A percentile compares a stretch with the other conserved stretches of the same genome.
phyloP scores from a whole-genome alignment of 306 rosid species.

The Pyrus betulifolia region DNA sequence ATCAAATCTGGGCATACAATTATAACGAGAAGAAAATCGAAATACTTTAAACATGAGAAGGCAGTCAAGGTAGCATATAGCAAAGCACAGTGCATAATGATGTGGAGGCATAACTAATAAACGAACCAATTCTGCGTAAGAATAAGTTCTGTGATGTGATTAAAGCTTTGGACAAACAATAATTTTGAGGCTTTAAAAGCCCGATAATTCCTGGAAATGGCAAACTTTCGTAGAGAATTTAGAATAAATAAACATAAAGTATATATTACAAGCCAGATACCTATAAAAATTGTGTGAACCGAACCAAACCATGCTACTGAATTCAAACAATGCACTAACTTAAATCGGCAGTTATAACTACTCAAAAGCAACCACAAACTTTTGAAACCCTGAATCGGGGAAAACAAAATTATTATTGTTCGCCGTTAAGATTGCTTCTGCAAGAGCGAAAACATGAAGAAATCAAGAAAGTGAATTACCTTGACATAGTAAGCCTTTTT shows the following conservation, averaged over 20 bases:
- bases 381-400: neutral
- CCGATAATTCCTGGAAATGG: neutral
- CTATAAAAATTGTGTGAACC: neutral
- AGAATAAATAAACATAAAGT: neutral
- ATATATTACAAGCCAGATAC: neutral
- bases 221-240: neutral
- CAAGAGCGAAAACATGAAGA: neutral
- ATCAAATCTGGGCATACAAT: neutral
- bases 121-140: neutral
- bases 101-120: neutral
- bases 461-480: conserved; percentile 26
- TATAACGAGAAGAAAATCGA: neutral
- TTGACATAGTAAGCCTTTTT: conserved; percentile 87
- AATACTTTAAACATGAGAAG: neutral
- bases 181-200: neutral
- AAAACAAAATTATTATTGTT: neutral
- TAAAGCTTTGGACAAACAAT: neutral
- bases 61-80: neutral
- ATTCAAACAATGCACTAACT: neutral
- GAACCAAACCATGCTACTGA: neutral
- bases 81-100: neutral
- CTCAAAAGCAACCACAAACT: neutral
- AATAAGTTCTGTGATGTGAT: neutral
- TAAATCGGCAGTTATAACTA: neutral
- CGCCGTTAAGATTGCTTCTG: neutral